Evolutionary conservation across 768 basidiomycete species (phyloP).

Genomic region (Paxillus involutus): DNA sequence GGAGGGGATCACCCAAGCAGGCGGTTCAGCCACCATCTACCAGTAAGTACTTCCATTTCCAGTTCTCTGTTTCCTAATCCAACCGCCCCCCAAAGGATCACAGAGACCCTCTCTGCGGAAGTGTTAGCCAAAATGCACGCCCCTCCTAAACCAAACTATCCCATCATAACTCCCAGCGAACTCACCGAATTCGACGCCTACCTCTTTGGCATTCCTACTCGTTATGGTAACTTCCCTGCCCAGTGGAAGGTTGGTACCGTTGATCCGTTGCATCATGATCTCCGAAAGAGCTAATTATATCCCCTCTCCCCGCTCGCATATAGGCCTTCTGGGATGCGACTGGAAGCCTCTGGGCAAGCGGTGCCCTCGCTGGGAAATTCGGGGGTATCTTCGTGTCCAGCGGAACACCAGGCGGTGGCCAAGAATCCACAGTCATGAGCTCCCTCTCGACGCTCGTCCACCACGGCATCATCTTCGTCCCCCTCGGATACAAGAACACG

Average conservation of each 20-base stretch:
- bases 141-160: constrained; percentile 69
- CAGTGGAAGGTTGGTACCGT: constrained; percentile 65
- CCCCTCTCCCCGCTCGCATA: background rate
- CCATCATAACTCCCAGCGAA: constrained; percentile 55
- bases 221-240: constrained; percentile 78
- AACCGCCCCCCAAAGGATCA: constrained; percentile 45
- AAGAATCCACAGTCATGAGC: constrained; percentile 57
- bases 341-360: constrained; percentile 60
- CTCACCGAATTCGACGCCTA: constrained; percentile 67
- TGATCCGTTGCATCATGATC: background rate
- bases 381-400: constrained; percentile 75
- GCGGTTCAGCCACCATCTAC: constrained; percentile 51
- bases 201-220: constrained; percentile 69
- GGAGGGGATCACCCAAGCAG: constrained; percentile 46
- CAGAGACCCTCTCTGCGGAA: constrained; percentile 76
- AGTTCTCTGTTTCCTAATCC: background rate
- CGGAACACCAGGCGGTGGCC: constrained; percentile 77
- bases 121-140: constrained; percentile 70
- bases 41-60: constrained; percentile 42
- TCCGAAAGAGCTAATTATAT: constrained; percentile 5
- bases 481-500: constrained; percentile 63
- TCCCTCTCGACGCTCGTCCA: constrained; percentile 62
- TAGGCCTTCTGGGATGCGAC: constrained; percentile 78
- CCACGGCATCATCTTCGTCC: constrained; percentile 72
- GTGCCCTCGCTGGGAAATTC: constrained; percentile 71